Evolutionary conservation across 2,329 filamentous ascomycete species (phyloP).

Genomic region (Cladophialophora carrionii): DNA sequence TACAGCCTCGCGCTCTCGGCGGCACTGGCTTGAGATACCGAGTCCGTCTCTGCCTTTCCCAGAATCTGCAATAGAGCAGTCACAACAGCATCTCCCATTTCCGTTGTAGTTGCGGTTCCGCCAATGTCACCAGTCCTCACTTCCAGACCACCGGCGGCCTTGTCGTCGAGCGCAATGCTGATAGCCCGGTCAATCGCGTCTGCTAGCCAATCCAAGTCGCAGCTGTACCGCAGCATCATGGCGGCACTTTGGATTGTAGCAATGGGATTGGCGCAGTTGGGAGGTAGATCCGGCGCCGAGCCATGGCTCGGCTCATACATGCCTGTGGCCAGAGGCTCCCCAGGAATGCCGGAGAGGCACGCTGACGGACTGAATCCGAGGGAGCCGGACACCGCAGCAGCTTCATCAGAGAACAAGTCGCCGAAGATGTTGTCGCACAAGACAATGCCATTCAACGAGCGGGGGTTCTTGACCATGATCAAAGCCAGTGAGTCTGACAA

Average conservation of each 20-base stretch:
- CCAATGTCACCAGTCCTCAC: constrained; percentile 79
- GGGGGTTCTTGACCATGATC: constrained; percentile 89
- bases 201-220: constrained; percentile 75
- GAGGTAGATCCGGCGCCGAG: constrained; percentile 45
- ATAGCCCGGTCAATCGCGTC: constrained; percentile 79
- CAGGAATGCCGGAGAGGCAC: constrained; percentile 76
- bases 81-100: constrained; percentile 73
- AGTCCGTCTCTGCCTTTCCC: constrained; percentile 3
- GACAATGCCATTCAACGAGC: constrained; percentile 79
- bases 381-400: constrained; percentile 83
- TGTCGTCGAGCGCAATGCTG: constrained; percentile 69
- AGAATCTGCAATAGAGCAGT: constrained; percentile 17
- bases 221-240: constrained; percentile 91
- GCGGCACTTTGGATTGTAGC: constrained; percentile 86
- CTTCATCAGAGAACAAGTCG: constrained; percentile 91
- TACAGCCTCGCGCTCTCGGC: constrained; percentile 16
- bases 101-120: constrained; percentile 68
- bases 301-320: constrained; percentile 94
- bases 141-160: constrained; percentile 47
- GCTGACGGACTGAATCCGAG: constrained; percentile 84
- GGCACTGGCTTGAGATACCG: constrained; percentile 6
- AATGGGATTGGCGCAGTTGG: constrained; percentile 85
- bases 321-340: constrained; percentile 62
- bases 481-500: constrained; percentile 89
- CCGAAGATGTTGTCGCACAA: constrained; percentile 90